A percentile compares a stretch with the other conserved stretches of the same genome.
Evolutionary conservation across 1,284 basidiomycete genomes (phyloP).

Genomic region (Leccinum huronense): DNA sequence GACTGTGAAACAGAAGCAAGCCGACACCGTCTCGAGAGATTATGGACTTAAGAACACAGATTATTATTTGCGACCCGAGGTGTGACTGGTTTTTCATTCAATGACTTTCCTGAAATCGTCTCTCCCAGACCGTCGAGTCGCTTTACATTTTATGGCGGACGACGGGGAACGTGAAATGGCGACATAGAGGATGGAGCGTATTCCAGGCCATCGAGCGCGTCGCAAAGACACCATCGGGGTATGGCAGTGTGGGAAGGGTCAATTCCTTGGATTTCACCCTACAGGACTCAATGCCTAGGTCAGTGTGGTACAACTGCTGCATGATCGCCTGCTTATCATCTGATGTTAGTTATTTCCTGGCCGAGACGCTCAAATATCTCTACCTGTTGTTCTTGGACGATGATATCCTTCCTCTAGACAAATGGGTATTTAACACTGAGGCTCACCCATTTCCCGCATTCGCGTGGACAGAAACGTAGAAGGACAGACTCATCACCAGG

Average conservation of each 20-base stretch:
- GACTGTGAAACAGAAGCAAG: slow-evolving; percentile 25
- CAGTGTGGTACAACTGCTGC: slow-evolving; percentile 11
- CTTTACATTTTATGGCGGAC: slow-evolving; percentile 70
- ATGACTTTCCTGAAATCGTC: not conserved
- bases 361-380: slow-evolving; percentile 73
- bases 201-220: slow-evolving; percentile 68
- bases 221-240: slow-evolving; percentile 54
- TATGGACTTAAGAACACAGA: slow-evolving; percentile 39
- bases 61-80: slow-evolving; percentile 68
- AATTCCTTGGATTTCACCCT: slow-evolving; percentile 38
- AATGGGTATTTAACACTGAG: slow-evolving; percentile 87
- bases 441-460: slow-evolving; percentile 80
- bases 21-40: slow-evolving; percentile 38
- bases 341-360: slow-evolving; percentile 58
- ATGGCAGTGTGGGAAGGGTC: slow-evolving; percentile 56
- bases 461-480: slow-evolving; percentile 56
- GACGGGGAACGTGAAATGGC: slow-evolving; percentile 67
- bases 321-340: not conserved
- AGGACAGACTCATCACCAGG: slow-evolving; percentile 16
- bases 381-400: slow-evolving; percentile 61
- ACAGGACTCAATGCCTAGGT: slow-evolving; percentile 71
- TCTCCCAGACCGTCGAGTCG: slow-evolving; percentile 60
- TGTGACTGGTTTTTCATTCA: slow-evolving; percentile 29
- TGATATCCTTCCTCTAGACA: slow-evolving; percentile 60
- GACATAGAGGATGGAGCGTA: slow-evolving; percentile 74